Evolutionary conservation across 345 rosid species (phyloP), one percentile per base, ranked within the genome.

Genomic region (Erysimum cheiranthoides): DNA sequence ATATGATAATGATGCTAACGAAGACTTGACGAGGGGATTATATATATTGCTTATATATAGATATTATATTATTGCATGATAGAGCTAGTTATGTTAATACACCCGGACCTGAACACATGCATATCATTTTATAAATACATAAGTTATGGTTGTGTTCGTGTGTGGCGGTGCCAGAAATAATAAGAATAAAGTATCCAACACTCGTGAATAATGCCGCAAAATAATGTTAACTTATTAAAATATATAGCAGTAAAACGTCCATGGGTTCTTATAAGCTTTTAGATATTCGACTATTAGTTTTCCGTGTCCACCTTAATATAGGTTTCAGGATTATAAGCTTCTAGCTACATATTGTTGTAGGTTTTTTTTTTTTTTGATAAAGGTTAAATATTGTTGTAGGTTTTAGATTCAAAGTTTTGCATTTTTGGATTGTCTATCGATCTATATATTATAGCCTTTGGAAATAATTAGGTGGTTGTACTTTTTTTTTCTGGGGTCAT

Each of bases 171-270:
- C 5, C 16, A 59, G 27, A 60, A 60, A 6, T 30, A 12, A 14
- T 14, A 59, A 39, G 16, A 74, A 45, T 56, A 66, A 56, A 56
- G 54, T 39, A 53, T 32, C 27, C 58, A 40, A 39, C n/a, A 42
- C 63, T 73, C 77, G 70, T 73, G 63, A 40, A 40, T 40, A 62
- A 52, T 54, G 77, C 34, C 16, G 11, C n/a, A 30, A 61, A 30
- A 40, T 11, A 28, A 38, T 61, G 61, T 40, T 40, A 50, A 50
- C 6, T 3, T 40, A 4, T n/a, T 2, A 8, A 13, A 32, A 16
- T 12, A 52, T 52, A n/a, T 30, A 11, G 35, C 25, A 5, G 42
- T 32, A 11, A 58, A 58, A 45, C 49, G 68, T 72, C 68, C 51
- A 61, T 27, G 16, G 50, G 69, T 34, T 62, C 39, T 49, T 59